A percentile compares a stretch with the other conserved stretches of the same genome.
Evolutionary conservation across 2,329 filamentous ascomycete genomes (phyloP).

Genomic region (Cladophialophora psammophila): DNA sequence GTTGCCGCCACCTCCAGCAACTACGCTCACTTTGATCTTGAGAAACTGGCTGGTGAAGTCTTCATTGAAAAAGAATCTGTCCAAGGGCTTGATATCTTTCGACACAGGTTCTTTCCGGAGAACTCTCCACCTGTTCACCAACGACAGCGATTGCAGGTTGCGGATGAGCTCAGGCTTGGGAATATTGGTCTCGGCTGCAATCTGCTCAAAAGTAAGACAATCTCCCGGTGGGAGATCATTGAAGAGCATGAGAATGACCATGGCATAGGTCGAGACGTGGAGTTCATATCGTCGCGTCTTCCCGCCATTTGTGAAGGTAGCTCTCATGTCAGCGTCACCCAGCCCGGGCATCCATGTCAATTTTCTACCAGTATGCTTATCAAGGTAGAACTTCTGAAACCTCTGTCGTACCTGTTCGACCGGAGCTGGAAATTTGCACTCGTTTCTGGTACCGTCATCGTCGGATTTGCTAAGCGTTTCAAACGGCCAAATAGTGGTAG

Average conservation of each 20-base stretch:
- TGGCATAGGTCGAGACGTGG: conserved; percentile 89
- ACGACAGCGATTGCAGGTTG: conserved; percentile 80
- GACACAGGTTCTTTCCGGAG: conserved; percentile 80
- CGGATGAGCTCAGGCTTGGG: conserved; percentile 75
- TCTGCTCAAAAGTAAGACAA: conserved; percentile 72
- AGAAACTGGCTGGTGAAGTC: conserved; percentile 82
- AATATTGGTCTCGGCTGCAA: conserved; percentile 82
- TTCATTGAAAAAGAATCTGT: conserved; percentile 83
- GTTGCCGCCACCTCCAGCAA: conserved; percentile 74
- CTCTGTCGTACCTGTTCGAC: conserved; percentile 79
- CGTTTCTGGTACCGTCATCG: conserved; percentile 58
- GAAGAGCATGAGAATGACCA: conserved; percentile 89
- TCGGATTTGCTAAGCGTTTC: conserved; percentile 75
- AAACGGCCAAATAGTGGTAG: conserved; percentile 92
- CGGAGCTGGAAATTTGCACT: conserved; percentile 76
- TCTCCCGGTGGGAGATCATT: conserved; percentile 70
- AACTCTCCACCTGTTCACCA: conserved; percentile 82
- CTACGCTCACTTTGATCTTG: conserved; percentile 87
- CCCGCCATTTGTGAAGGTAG: conserved; percentile 75
- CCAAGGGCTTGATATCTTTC: conserved; percentile 77
- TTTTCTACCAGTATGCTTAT: conserved; percentile 84
- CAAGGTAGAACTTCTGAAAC: conserved; percentile 87
- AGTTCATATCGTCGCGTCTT: conserved; percentile 84
- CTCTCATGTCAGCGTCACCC: conserved; percentile 87
- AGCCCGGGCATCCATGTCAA: conserved; percentile 81